A percentile compares a stretch with the other conserved stretches of the same genome.
Conservation (phyloP, 495 filamentous ascomycete species). For the Neurospora cerealis region DNA sequence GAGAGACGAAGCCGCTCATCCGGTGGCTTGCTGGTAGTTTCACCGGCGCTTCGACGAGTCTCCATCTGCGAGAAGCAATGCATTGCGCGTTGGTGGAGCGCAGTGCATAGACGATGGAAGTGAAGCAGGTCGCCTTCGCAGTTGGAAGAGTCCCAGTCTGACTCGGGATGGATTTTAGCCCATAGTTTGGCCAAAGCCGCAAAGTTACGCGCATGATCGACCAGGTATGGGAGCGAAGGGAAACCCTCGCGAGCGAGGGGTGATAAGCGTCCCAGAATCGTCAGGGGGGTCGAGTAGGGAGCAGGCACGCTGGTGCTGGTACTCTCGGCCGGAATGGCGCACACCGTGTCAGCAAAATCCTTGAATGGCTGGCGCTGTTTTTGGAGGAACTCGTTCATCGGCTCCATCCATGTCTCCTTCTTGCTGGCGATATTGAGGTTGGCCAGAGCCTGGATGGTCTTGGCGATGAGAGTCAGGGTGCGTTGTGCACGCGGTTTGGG, state of each 20-base stretch:
- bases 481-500: constrained; percentile 79
- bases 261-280: constrained; percentile 77
- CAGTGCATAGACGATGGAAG: constrained; percentile 68
- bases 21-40: constrained; percentile 56
- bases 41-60: constrained; percentile 25
- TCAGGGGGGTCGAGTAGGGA: constrained; percentile 85
- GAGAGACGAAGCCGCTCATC: constrained; percentile 56
- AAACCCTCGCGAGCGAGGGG: constrained; percentile 84
- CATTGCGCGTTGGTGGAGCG: constrained; percentile 58
- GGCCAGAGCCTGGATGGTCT: constrained; percentile 88
- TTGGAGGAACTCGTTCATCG: constrained; percentile 76
- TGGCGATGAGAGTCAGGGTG: constrained; percentile 87
- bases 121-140: constrained; percentile 52
- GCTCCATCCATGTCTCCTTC: constrained; percentile 98
- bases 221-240: constrained; percentile 85
- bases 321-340: constrained; percentile 63
- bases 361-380: constrained; percentile 67
- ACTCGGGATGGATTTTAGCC: constrained; percentile 51
- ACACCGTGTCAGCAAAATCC: constrained; percentile 77
- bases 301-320: constrained; percentile 59
- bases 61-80: constrained; percentile 24
- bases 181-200: constrained; percentile 83
- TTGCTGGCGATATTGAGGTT: constrained; percentile 90
- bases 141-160: constrained; percentile 33
- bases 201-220: constrained; percentile 83